phyloP scores from a whole-genome alignment of 2,329 filamentous ascomycete genomes.

The Acrocalymma vagum region DNA sequence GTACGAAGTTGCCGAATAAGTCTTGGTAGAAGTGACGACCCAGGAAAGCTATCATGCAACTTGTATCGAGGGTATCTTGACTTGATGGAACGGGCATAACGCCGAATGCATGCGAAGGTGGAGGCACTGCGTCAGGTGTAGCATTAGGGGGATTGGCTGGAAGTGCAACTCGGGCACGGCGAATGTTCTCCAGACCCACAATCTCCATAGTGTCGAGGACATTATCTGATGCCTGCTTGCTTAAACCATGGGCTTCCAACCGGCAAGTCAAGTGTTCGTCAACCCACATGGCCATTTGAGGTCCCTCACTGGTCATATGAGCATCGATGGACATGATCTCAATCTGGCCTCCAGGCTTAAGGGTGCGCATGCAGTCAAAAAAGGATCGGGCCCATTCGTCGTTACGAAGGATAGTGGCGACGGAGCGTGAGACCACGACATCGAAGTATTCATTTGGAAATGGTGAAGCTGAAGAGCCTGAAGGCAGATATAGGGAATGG shows the following conservation, averaged over 20 bases:
- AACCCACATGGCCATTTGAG: conserved; percentile 29
- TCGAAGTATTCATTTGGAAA: conserved; percentile 37
- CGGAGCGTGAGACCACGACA: conserved; percentile 32
- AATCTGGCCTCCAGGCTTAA: conserved; percentile 36
- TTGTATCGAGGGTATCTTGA: conserved; percentile 28
- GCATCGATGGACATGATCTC: conserved; percentile 35
- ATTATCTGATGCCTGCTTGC: conserved; percentile 32
- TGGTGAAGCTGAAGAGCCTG: conserved; percentile 27
- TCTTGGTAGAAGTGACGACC: conserved; percentile 36
- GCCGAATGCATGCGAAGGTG: conserved; percentile 14
- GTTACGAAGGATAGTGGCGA: conserved; percentile 31
- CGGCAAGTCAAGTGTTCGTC: conserved; percentile 29
- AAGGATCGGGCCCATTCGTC: conserved; percentile 37
- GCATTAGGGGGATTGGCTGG: conserved; percentile 21
- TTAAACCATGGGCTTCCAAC: conserved; percentile 29
- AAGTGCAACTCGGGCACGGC: conserved; percentile 34
- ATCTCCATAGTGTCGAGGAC: conserved; percentile 39
- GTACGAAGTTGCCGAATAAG: conserved; percentile 29
- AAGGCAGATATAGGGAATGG: conserved; percentile 34
- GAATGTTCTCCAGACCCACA: conserved; percentile 35
- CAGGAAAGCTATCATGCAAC: conserved; percentile 35
- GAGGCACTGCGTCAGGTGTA: conserved; percentile 13
- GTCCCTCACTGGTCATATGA: conserved; percentile 33
- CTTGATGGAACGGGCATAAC: conserved; percentile 19
- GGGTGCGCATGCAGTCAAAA: conserved; percentile 36